Conservation (phyloP, 805 yeast genomes). For the Wickerhamiella azymoides region DNA sequence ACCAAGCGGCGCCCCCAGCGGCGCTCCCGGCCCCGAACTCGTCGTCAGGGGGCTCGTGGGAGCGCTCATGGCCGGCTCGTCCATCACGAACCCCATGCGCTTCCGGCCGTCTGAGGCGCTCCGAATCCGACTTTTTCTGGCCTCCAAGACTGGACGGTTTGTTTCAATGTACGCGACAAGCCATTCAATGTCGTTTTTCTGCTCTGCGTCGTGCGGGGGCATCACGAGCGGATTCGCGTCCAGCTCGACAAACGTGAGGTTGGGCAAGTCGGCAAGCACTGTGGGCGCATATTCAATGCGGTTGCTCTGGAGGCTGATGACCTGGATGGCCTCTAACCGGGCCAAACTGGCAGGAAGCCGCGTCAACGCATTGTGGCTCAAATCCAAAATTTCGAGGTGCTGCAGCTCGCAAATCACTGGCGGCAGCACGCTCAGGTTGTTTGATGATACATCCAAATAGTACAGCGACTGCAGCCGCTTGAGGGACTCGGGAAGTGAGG, state of each 20-base stretch:
- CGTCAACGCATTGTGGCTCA: conserved; percentile 43
- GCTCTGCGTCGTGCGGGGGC: conserved; percentile 10
- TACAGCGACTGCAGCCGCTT: conserved; percentile 31
- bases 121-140: neutral
- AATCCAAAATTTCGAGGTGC: conserved; percentile 49
- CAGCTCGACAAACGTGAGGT: conserved; percentile 44
- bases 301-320: conserved; percentile 50
- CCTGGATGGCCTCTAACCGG: conserved; percentile 30
- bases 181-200: conserved; percentile 21
- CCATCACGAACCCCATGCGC: conserved; percentile 55
- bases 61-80: neutral
- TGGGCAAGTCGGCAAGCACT: conserved; percentile 36
- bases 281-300: conserved; percentile 41
- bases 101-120: conserved; percentile 35
- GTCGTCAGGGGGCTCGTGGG: neutral
- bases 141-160: conserved; percentile 5
- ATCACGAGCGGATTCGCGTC: conserved; percentile 46
- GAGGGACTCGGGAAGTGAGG: conserved; percentile 27
- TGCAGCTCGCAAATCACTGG: conserved; percentile 24
- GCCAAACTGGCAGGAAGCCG: conserved; percentile 34
- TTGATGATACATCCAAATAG: conserved; percentile 54
- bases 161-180: conserved; percentile 23
- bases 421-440: conserved; percentile 43
- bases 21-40: neutral
- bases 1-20: neutral